A percentile compares a stretch with the other conserved stretches of the same genome.
Conservation (phyloP, 805 yeast genomes). For the Suhomyces emberorum region DNA sequence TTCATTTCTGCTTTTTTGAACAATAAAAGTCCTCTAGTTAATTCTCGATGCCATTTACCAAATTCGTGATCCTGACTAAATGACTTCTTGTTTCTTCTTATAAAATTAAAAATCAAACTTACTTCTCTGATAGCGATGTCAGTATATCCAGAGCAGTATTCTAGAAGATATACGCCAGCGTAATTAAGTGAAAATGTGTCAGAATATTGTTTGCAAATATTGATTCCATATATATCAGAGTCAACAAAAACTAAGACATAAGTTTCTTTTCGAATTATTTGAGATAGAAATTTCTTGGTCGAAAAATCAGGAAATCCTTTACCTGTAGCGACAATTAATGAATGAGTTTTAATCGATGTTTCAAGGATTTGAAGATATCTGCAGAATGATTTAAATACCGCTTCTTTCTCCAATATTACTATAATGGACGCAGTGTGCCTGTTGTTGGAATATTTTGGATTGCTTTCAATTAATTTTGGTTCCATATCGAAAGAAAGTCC, state of each 20-base stretch:
- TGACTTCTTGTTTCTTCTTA: conserved; percentile 4
- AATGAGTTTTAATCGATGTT: too few relatives aligned
- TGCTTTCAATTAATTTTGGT: conserved; percentile 35
- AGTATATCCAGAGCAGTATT: conserved; percentile 24
- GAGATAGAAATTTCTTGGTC: conserved; percentile 42
- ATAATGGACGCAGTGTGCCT: background rate
- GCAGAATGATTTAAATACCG: conserved; percentile 35
- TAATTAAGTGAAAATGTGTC: conserved; percentile 14
- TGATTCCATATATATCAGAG: conserved; percentile 62
- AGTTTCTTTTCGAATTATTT: conserved; percentile 21
- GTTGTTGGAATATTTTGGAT: conserved; percentile 10
- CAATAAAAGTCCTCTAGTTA: conserved; percentile 51
- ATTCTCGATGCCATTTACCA: conserved; percentile 37
- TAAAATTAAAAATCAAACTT: conserved; percentile 14
- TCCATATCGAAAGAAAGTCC: conserved; percentile 3
- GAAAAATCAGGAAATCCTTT: conserved; percentile 64
- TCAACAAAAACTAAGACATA: conserved; percentile 53
- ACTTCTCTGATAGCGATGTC: conserved; percentile 20
- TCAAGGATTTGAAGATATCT: conserved; percentile 15
- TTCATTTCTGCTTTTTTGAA: conserved; percentile 59
- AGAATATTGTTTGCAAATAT: conserved; percentile 43
- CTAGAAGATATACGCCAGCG: conserved; percentile 43
- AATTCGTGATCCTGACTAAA: conserved; percentile 5
- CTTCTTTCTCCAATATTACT: conserved; percentile 39
- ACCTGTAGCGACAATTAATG: conserved; percentile 52